Evolutionary conservation across 768 basidiomycete species (phyloP).

Genomic region (Rhodotorula toruloides): DNA sequence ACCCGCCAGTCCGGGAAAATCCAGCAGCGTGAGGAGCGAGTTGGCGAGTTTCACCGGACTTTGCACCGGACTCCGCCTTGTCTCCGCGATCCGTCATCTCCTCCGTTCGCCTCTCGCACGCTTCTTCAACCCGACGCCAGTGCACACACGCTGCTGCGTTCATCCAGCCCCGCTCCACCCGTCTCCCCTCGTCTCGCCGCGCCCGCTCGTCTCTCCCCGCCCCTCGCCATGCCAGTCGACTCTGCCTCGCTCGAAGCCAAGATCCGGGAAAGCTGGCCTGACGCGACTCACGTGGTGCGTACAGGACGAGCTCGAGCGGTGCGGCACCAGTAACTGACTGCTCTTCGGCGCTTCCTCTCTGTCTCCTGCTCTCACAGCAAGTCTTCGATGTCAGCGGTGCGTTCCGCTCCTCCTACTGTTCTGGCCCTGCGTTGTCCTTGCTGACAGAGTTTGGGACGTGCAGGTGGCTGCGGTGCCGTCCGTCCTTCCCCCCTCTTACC

Average conservation of each 20-base stretch:
- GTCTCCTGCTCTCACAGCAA: conserved; percentile 20
- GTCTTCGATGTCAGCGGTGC: conserved; percentile 41
- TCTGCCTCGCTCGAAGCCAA: conserved; percentile 27
- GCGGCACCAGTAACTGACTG: not conserved
- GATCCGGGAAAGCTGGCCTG: conserved; percentile 20
- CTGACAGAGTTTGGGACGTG: no score
- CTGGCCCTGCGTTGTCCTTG: no score
- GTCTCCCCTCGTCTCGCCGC: not conserved
- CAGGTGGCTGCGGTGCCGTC: conserved; percentile 40
- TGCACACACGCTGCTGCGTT: no score
- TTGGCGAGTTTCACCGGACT: no score
- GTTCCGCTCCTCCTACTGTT: not conserved
- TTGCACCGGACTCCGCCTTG: no score
- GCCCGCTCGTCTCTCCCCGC: not conserved
- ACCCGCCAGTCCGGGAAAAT: no score
- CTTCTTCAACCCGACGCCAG: no score
- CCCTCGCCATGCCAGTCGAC: conserved; percentile 16
- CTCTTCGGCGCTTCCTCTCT: not conserved
- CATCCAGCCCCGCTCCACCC: not conserved
- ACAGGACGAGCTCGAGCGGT: not conserved
- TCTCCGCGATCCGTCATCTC: no score
- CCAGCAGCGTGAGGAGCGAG: no score
- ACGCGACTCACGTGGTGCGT: conserved; percentile 30
- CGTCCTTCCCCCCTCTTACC: not conserved
- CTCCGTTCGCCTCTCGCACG: no score